Base-by-base conservation (phyloP, 2,329 filamentous ascomycete genomes). In the Aspergillus puulaauensis region DNA sequence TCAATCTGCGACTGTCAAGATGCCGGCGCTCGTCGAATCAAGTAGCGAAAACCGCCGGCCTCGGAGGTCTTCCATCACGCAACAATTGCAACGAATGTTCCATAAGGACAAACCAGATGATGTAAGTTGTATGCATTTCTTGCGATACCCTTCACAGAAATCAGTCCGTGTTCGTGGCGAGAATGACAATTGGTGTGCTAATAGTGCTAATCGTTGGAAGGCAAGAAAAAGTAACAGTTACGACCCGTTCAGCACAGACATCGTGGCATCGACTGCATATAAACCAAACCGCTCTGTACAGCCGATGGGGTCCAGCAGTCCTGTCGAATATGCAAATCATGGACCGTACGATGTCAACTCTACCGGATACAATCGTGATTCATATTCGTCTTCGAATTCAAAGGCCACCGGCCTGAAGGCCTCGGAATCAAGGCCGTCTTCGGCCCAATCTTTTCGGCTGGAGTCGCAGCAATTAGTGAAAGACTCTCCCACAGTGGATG, bases 41-140 rank as follows among this genome's bases (percentile, higher is more conserved):
- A 50, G 31, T 35, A 48, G n/a, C 17, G 59, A 58, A 19, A 54
- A 27, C 12, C 52, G 24, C 49, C 63, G 60, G 41, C 56, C 58
- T 44, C 62, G 63, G 24, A 61, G 65, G 50, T 53, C 58, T n/a
- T 68, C 65, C 9, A 57, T 68, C 47, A 61, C 66, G 15, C 55
- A 61, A 37, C 64, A 64, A 12, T 35, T 68, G 19, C 65, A 67
- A 27, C 64, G 66, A 23, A 58, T 66, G 37, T 57, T 67, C 9
- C 61, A 59, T 55, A 23, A 58, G 17, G 63, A 66, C 24, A 65
- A 57, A 50, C 24, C 46, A 31, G 56, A 39, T 12, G 56, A 56
- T 58, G 63, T 68, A 56, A 62, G 64, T 54, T 21, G 24, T 19
- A 21, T 9, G 14, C 15, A n/a, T 37, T n/a, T 35, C 33, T 35